A percentile compares a stretch with the other conserved stretches of the same genome.
phyloP scores from a whole-genome alignment of 768 basidiomycete genomes.

The Fistulinella prunicolor region DNA sequence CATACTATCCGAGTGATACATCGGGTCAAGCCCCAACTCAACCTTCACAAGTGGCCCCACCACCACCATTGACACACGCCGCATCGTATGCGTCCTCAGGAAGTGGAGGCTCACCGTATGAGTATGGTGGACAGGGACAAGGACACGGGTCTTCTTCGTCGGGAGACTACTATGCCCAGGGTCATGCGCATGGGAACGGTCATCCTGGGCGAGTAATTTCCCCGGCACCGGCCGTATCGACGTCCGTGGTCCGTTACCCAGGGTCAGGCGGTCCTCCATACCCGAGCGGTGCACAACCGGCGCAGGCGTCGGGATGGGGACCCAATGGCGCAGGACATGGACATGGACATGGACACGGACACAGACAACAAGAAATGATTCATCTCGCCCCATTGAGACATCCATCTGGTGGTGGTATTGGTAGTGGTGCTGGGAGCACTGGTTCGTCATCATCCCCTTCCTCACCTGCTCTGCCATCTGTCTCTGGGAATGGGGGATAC shows the following conservation, averaged over 20 bases:
- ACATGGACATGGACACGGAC: slow-evolving; percentile 11
- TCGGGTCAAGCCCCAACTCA: slow-evolving; percentile 17
- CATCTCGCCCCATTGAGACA: slow-evolving; percentile 36
- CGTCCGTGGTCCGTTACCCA: slow-evolving; percentile 15
- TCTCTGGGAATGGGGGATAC: slow-evolving; percentile 16
- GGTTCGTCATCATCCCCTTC: slow-evolving; percentile 28
- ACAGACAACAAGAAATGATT: slow-evolving; percentile 32
- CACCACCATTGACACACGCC: slow-evolving; percentile 17
- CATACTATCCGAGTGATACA: slow-evolving; percentile 20
- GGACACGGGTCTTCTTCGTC: slow-evolving; percentile 19
- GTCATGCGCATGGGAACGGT: slow-evolving; percentile 12
- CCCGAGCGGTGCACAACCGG: neutral
- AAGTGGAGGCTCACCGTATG: slow-evolving; percentile 22
- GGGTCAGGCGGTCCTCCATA: slow-evolving; percentile 8
- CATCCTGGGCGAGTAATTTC: slow-evolving; percentile 18
- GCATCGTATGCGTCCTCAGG: slow-evolving; percentile 23
- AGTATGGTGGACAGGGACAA: slow-evolving; percentile 21
- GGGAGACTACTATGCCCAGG: slow-evolving; percentile 24
- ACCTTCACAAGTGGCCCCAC: slow-evolving; percentile 16
- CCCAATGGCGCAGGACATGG: slow-evolving; percentile 8
- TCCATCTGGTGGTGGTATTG: slow-evolving; percentile 5
- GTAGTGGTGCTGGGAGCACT: slow-evolving; percentile 5
- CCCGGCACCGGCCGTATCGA: slow-evolving; percentile 16
- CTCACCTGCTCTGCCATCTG: slow-evolving; percentile 26
- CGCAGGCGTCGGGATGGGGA: slow-evolving; percentile 18